Percentiles rank a stretch among this genome's conserved stretches.
Evolutionary conservation across 192 early-diverging fungal genomes (phyloP).

Genomic region (Hyaloraphidium curvatum): DNA sequence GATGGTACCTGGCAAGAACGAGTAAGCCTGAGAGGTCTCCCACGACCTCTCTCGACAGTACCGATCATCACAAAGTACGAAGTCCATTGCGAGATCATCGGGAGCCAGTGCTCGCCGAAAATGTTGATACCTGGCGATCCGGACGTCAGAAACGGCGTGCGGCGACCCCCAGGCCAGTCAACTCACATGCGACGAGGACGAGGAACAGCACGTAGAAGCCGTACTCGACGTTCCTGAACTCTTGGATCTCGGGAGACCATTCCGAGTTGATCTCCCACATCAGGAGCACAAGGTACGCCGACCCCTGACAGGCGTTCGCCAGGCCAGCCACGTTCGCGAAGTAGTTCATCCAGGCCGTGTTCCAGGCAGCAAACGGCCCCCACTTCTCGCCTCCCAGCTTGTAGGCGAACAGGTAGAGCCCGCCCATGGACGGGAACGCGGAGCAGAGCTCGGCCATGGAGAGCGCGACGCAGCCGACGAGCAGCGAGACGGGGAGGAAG

Average conservation of each 20-base stretch:
- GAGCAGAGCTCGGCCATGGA: conserved; percentile 3
- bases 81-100: not conserved
- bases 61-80: too few relatives aligned
- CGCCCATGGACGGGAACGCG: not conserved
- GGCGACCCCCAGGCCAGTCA: too few relatives aligned
- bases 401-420: not conserved
- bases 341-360: conserved; percentile 3
- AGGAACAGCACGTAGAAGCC: not conserved
- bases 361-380: conserved; percentile 3
- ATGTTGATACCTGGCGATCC: not conserved
- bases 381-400: not conserved
- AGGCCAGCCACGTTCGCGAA: not conserved
- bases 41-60: too few relatives aligned
- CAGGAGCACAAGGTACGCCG: not conserved
- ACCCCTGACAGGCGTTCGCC: not conserved
- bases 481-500: not conserved
- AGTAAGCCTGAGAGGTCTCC: not conserved
- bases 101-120: conserved; percentile 2
- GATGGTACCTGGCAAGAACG: not conserved
- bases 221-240: conserved; percentile 1
- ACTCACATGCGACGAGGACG: too few relatives aligned
- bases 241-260: not conserved
- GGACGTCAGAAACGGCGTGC: too few relatives aligned
- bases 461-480: not conserved
- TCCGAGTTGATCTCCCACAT: not conserved